Base-by-base conservation (phyloP, 2,329 filamentous ascomycete genomes). In the Lojkania enalia region DNA sequence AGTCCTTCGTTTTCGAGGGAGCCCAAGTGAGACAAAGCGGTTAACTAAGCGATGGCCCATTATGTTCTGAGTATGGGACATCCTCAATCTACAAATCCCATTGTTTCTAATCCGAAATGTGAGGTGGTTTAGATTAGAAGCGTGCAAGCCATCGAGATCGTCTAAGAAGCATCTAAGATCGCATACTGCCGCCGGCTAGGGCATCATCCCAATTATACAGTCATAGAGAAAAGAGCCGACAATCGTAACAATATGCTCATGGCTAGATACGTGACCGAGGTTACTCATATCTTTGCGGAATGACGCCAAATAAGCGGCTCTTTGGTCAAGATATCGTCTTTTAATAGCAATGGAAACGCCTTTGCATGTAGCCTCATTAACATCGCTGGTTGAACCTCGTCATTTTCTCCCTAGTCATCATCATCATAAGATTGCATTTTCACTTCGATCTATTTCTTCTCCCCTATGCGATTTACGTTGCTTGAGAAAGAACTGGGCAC, bases 141-240 rank as follows among this genome's bases (percentile, higher is more conserved):
- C 14, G 5, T n/a, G 19, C 4, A 39, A 21, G 6, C 13, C 12
- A 39, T 29, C 36, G 36, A 20, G n/a, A 16, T 39, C 36, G 36
- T 23, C 12, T 4, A 25, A 16, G 15, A 39, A 39, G 5, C 5
- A 12, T 6, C 21, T 13, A 7, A 39, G 15, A 19, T 25, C 36
- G 36, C 36, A 39, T 20, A 23, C 21, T 7, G 36, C 36, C 14
- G 27, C 20, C 5, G 36, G 36, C 20, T 21, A 39, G 27, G 27
- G 36, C 11, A 39, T 23, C 20, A 39, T 39, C 14, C 19, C 21
- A 21, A 39, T 18, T 4, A 14, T 27, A 21, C 21, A 21, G 19
- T 18, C 18, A 12, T 20, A 14, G 33, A 39, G 7, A n/a, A 27
- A 27, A n/a, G 23, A 27, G n/a, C 23, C 23, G n/a, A 27, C n/a